Evolutionary conservation across 2,329 filamentous ascomycete genomes (phyloP).

Genomic region (Fusarium liriodendri): DNA sequence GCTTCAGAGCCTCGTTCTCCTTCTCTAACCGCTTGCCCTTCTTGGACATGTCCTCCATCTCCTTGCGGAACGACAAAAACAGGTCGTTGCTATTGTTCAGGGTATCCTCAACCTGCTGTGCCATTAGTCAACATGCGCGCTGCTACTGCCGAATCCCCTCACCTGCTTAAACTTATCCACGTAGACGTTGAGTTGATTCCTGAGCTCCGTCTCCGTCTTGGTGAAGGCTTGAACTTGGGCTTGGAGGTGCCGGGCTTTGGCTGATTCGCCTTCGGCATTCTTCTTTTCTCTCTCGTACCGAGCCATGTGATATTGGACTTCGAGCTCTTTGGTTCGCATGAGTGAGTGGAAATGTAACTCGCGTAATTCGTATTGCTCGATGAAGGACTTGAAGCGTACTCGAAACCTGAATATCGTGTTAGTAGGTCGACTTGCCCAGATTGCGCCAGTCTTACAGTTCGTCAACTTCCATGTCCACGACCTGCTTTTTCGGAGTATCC

Average conservation of each 20-base stretch:
- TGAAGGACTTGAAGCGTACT: conserved; percentile 90
- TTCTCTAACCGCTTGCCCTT: conserved; percentile 98
- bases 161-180: conserved; percentile 99
- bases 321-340: conserved; percentile 93
- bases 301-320: conserved; percentile 91
- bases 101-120: conserved; percentile 89
- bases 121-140: conserved; percentile 42
- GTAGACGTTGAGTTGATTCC: conserved; percentile 97
- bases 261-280: conserved; percentile 82
- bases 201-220: conserved; percentile 92
- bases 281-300: conserved; percentile 92
- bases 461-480: conserved; percentile 87
- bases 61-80: conserved; percentile 95
- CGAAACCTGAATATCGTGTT: conserved; percentile 71
- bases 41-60: conserved; percentile 99
- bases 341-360: conserved; percentile 94
- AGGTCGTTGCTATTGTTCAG: conserved; percentile 98
- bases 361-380: conserved; percentile 95
- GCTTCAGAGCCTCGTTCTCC: conserved; percentile 90
- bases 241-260: conserved; percentile 86
- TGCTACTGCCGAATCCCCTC: conserved; percentile 49
- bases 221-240: conserved; percentile 94
- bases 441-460: conserved; percentile 73
- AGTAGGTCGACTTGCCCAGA: background rate
- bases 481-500: conserved; percentile 82